Conservation (phyloP, 2,329 filamentous ascomycete species). For the Calonectria crousiana region DNA sequence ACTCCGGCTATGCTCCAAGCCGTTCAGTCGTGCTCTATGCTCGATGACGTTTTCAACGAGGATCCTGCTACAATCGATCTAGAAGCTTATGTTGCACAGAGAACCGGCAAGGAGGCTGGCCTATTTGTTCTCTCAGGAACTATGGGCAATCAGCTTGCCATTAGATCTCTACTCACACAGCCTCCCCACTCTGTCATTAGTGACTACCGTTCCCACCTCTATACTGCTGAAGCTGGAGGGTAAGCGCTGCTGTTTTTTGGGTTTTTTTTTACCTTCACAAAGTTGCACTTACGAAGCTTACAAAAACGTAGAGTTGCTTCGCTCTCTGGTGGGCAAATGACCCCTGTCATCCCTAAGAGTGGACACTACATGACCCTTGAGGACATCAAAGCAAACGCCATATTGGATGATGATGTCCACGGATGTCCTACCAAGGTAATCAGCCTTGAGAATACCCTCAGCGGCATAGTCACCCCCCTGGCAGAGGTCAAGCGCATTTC, state of each 20-base stretch:
- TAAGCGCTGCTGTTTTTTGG: too few species aligned
- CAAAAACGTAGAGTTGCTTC: slow-evolving; percentile 70
- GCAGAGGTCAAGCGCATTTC: slow-evolving; percentile 77
- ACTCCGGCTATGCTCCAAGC: slow-evolving; percentile 85
- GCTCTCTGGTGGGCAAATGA: slow-evolving; percentile 78
- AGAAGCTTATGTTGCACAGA: slow-evolving; percentile 78
- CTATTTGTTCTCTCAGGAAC: slow-evolving; percentile 90
- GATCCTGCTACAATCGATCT: slow-evolving; percentile 83
- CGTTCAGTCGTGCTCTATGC: slow-evolving; percentile 78
- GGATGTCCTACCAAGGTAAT: slow-evolving; percentile 85
- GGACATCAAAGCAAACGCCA: slow-evolving; percentile 76
- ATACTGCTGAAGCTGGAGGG: slow-evolving; percentile 75
- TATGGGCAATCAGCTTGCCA: slow-evolving; percentile 91
- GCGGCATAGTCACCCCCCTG: slow-evolving; percentile 83
- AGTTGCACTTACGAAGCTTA: not conserved
- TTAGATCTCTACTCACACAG: slow-evolving; percentile 81
- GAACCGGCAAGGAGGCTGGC: slow-evolving; percentile 81
- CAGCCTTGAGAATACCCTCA: slow-evolving; percentile 87
- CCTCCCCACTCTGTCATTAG: slow-evolving; percentile 86
- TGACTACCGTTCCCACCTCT: slow-evolving; percentile 83
- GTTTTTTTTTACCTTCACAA: too few species aligned
- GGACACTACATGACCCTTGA: slow-evolving; percentile 80
- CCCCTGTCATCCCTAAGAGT: slow-evolving; percentile 76
- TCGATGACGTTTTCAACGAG: slow-evolving; percentile 87
- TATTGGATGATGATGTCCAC: slow-evolving; percentile 79